Conservation (phyloP, 352 stramenopile genomes). For the Globisporangium barbulae region DNA sequence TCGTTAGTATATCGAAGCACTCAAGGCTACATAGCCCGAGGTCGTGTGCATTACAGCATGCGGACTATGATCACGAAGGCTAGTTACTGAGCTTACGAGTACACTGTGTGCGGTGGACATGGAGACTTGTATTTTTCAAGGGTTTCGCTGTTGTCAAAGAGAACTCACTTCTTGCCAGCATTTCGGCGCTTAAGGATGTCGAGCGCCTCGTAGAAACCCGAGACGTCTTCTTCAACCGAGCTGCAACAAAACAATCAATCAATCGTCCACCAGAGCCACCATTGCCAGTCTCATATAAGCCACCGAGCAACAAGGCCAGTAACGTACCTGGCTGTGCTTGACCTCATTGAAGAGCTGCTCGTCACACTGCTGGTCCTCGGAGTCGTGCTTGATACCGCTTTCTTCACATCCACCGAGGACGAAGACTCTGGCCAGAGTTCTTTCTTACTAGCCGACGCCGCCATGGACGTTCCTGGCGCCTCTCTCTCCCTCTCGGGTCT, state of each 20-base stretch:
- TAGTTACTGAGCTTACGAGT: too few species aligned
- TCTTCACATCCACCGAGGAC: constrained; percentile 12
- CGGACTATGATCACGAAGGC: too few species aligned
- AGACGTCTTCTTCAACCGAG: constrained; percentile 71
- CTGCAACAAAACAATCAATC: constrained; percentile 16
- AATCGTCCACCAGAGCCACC: not conserved
- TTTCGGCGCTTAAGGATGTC: constrained; percentile 72
- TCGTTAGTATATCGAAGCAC: too few species aligned
- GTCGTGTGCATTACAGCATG: too few species aligned
- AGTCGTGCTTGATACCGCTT: constrained; percentile 1
- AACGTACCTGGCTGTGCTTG: constrained; percentile 34
- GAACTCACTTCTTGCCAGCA: constrained; percentile 24
- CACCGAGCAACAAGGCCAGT: not conserved
- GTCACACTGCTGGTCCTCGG: constrained; percentile 1
- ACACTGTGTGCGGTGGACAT: too few species aligned
- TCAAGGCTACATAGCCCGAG: too few species aligned
- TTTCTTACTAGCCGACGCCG: constrained; percentile 9
- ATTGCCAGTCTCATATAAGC: not conserved
- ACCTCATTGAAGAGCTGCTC: constrained; percentile 14
- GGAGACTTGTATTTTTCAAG: too few species aligned
- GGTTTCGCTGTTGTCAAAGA: not conserved
- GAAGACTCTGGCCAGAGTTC: not conserved
- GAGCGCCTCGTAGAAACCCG: constrained; percentile 72
- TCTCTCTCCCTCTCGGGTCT: constrained; percentile 16
- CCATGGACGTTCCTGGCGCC: constrained; percentile 8